These are phyloP conservation scores for Kuraishia piskuri DNA, from an alignment of 805 yeast species.

Conservation along the genomic window DNA sequence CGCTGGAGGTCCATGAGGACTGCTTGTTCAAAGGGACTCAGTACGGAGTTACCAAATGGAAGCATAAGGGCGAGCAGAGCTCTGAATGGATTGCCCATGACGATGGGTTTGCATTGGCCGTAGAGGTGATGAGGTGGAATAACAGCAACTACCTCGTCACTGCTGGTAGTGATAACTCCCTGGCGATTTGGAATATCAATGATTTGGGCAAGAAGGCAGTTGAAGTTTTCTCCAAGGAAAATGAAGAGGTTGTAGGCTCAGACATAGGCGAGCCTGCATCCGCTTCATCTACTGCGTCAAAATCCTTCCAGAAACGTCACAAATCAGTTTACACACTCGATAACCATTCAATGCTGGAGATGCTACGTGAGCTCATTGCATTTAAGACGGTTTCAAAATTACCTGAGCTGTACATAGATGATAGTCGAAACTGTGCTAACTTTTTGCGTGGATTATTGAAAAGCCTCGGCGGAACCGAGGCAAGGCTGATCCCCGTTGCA, in stretches of 20 bases:
- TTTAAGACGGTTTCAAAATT: slow-evolving; percentile 73
- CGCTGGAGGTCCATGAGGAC: slow-evolving; percentile 47
- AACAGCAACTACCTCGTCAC: slow-evolving; percentile 42
- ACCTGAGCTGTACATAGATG: slow-evolving; percentile 62
- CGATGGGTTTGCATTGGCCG: slow-evolving; percentile 46
- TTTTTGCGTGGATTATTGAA: slow-evolving; percentile 54
- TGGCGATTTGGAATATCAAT: slow-evolving; percentile 63
- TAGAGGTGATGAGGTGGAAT: slow-evolving; percentile 34
- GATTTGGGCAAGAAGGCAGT: slow-evolving; percentile 1
- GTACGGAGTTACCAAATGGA: slow-evolving; percentile 41
- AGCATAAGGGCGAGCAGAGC: slow-evolving; percentile 33
- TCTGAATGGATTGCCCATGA: slow-evolving; percentile 44
- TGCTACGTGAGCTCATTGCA: slow-evolving; percentile 53
- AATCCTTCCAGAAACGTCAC: slow-evolving; percentile 4
- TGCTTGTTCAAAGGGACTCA: slow-evolving; percentile 58
- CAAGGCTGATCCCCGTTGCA: slow-evolving; percentile 63
- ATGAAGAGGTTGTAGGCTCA: slow-evolving; percentile 3
- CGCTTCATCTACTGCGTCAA: slow-evolving; percentile 6
- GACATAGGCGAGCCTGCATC: slow-evolving; percentile 1
- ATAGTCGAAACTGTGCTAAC: slow-evolving; percentile 81
- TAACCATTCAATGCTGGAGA: slow-evolving; percentile 55
- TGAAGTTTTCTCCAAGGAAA: slow-evolving; percentile 5
- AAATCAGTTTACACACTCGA: slow-evolving; percentile 23
- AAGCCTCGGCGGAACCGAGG: slow-evolving; percentile 58
- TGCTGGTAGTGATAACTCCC: slow-evolving; percentile 63